Conservation (phyloP, 768 basidiomycete genomes). For the Daedaleopsis nitida region DNA sequence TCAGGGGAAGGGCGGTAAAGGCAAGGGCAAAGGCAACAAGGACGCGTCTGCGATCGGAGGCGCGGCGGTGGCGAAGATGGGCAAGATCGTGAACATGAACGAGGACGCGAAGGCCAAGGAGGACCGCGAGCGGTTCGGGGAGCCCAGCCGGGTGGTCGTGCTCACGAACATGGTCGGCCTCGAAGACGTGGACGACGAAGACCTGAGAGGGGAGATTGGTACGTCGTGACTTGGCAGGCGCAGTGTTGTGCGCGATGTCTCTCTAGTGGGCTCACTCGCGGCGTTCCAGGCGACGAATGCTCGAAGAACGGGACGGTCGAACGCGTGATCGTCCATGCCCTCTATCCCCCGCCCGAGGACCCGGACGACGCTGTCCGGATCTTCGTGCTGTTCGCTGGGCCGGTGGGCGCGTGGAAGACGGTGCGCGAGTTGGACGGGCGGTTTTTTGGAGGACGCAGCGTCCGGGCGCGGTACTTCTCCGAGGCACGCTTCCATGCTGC, state of each 20-base stretch:
- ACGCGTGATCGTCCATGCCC: conserved; percentile 80
- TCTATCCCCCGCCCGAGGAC: conserved; percentile 64
- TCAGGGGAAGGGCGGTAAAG: conserved; percentile 35
- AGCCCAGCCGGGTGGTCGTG: conserved; percentile 87
- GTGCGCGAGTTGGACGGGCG: conserved; percentile 92
- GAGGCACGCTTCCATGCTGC: conserved; percentile 55
- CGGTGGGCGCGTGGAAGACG: conserved; percentile 94
- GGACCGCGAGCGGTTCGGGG: conserved; percentile 82
- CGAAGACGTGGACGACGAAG: conserved; percentile 85
- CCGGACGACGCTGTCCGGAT: conserved; percentile 87
- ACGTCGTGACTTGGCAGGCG: conserved; percentile 26
- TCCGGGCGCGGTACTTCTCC: conserved; percentile 81
- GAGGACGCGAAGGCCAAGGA: conserved; percentile 79
- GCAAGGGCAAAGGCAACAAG: conserved; percentile 38
- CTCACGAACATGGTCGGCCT: conserved; percentile 87
- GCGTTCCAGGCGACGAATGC: conserved; percentile 76
- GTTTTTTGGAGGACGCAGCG: conserved; percentile 85
- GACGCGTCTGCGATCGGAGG: conserved; percentile 18
- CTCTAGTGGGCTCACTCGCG: neutral
- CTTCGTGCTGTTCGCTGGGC: conserved; percentile 89
- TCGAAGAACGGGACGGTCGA: conserved; percentile 91
- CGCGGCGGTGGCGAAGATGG: conserved; percentile 69
- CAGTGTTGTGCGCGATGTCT: neutral
- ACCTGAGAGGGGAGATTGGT: conserved; percentile 89
- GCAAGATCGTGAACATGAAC: conserved; percentile 88